A percentile compares a stretch with the other conserved stretches of the same genome.
phyloP scores from a whole-genome alignment of 129 eudicot genomes.

The Arctium minus region DNA sequence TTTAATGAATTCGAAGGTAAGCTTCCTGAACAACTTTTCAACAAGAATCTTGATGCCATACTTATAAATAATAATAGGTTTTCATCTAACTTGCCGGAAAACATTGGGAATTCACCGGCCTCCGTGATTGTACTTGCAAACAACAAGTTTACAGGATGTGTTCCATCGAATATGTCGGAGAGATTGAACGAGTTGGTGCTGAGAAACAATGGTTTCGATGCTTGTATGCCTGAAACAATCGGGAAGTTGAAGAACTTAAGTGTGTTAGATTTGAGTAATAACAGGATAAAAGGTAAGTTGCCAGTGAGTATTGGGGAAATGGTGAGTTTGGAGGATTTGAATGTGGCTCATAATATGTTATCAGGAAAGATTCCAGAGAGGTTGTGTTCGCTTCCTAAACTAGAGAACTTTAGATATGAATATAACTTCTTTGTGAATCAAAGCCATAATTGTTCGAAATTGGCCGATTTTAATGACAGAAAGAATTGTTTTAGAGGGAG shows the following conservation, averaged over 20 bases:
- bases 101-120: slow-evolving; percentile 55
- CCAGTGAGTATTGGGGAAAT: slow-evolving; percentile 46
- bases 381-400: slow-evolving; percentile 48
- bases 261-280: slow-evolving; percentile 57
- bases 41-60: slow-evolving; percentile 65
- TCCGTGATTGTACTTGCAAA: slow-evolving; percentile 66
- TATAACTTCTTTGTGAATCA: slow-evolving; percentile 52
- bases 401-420: slow-evolving; percentile 38
- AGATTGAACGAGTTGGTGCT: slow-evolving; percentile 49
- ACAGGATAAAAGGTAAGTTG: slow-evolving; percentile 43
- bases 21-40: slow-evolving; percentile 52
- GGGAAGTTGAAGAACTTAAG: slow-evolving; percentile 51
- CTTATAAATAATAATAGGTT: slow-evolving; percentile 64
- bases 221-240: slow-evolving; percentile 56
- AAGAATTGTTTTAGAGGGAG: slow-evolving; percentile 49
- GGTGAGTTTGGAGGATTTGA: slow-evolving; percentile 38
- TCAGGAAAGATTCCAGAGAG: slow-evolving; percentile 39
- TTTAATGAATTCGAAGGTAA: slow-evolving; percentile 75
- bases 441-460: slow-evolving; percentile 12
- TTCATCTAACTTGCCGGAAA: slow-evolving; percentile 45
- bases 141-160: slow-evolving; percentile 59
- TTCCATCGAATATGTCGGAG: slow-evolving; percentile 51
- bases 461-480: slow-evolving; percentile 34
- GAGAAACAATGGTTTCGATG: slow-evolving; percentile 40
- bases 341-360: slow-evolving; percentile 50